phyloP scores from a whole-genome alignment of 2,329 filamentous ascomycete species.

The Microascus cirrosus region DNA sequence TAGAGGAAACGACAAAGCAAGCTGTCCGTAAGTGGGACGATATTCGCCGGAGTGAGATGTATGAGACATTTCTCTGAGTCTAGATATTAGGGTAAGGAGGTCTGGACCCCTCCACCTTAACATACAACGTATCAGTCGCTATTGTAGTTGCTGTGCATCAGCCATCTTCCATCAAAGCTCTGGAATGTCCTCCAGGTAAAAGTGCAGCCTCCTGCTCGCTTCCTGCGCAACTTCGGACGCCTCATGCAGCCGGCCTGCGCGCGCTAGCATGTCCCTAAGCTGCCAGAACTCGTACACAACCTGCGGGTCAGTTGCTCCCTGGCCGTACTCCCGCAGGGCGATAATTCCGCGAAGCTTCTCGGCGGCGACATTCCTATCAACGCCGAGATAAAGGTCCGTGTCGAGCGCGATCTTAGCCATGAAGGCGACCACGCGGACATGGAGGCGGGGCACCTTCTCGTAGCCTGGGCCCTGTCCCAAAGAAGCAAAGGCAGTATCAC shows the following conservation, averaged over 20 bases:
- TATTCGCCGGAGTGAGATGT: too few relatives aligned
- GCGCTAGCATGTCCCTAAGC: conserved; percentile 5
- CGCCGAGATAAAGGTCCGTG: not conserved
- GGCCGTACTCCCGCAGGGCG: conserved; percentile 8
- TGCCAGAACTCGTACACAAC: conserved; percentile 10
- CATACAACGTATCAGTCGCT: too few relatives aligned
- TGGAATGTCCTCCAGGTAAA: not conserved
- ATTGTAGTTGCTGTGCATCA: too few relatives aligned
- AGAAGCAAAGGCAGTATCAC: not conserved
- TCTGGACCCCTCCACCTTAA: too few relatives aligned
- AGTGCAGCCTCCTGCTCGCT: not conserved
- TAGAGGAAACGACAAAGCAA: too few relatives aligned
- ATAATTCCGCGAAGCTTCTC: conserved; percentile 4
- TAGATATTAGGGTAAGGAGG: too few relatives aligned
- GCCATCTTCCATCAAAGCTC: not conserved
- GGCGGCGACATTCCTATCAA: conserved; percentile 4
- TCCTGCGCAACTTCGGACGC: not conserved
- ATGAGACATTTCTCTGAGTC: too few relatives aligned
- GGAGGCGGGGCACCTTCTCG: conserved; percentile 1
- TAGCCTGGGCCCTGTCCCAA: not conserved
- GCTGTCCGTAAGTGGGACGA: too few relatives aligned
- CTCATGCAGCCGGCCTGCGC: not conserved
- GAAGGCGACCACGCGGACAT: conserved; percentile 7
- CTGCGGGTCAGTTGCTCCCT: conserved; percentile 7
- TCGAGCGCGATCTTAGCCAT: not conserved